Base-by-base conservation (phyloP, 257 asterid genomes). In the Lycium barbarum region DNA sequence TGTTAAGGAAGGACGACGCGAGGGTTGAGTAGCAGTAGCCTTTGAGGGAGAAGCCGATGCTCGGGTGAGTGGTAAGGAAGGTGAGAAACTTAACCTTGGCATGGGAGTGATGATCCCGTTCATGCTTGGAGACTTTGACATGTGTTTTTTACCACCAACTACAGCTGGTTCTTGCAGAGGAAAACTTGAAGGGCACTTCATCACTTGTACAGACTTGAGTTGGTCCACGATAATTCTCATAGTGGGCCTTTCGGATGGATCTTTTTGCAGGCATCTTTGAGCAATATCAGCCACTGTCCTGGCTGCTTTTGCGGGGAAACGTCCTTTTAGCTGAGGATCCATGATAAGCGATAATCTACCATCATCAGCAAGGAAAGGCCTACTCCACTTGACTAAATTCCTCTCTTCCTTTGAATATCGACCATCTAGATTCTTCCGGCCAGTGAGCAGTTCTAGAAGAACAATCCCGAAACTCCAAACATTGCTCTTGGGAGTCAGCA, bases 391-490 rank as follows among this genome's bases (percentile, higher is more conserved):
- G 14, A 95, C 95, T 38, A 95, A 86, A 88, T 94, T 95, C 70
- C 97, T 88, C 90, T 95, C 99, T 88, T 95, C 99, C 88, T 92
- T 95, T 2, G 95, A 93, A 55, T 90, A 93, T 68, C 94, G 91
- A 80, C 88, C 89, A 71, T 94, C 98, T 1, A 93, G 95, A 68
- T 93, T 93, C 88, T 91, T 95, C 90, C 97, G 88, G 66, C 99
- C 99, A 0, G 99, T 95, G 47, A 95, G 98, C 93, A 95, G 82
- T 90, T 95, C 99, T 26, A 95, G 97, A 83, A 95, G 98, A 70
- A 95, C 88, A 53, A 95, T 91, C 36, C 99, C 99, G 3, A 93
- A 95, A 84, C 99, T 94, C 99, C 99, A 95, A 8, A 94, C 99
- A 68, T 95, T 94, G 89, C 97, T 93, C 92, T 95, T 95, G 0